Conservation (phyloP, 768 basidiomycete species). For the Suillus luteus region DNA sequence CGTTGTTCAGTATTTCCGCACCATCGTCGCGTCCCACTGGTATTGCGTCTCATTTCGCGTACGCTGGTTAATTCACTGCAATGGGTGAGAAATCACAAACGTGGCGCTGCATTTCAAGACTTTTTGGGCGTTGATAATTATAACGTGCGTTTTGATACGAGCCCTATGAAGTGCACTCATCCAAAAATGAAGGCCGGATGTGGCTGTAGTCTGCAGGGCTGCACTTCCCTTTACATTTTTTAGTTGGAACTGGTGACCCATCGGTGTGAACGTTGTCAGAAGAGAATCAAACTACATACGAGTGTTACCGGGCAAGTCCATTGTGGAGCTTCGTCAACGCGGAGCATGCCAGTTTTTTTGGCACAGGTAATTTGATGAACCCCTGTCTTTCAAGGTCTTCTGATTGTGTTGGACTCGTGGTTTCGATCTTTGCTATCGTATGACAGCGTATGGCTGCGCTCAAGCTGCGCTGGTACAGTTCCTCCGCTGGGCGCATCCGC, state of each 20-base stretch:
- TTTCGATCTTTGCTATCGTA: slow-evolving; percentile 2
- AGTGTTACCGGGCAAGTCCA: slow-evolving; percentile 38
- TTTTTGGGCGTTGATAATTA: neutral
- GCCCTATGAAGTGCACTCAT: slow-evolving; percentile 4
- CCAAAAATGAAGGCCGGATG: slow-evolving; percentile 10
- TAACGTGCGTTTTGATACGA: slow-evolving; percentile 7
- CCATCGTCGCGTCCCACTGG: neutral
- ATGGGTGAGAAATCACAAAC: slow-evolving; percentile 8
- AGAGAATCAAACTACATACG: slow-evolving; percentile 46
- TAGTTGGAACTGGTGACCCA: slow-evolving; percentile 45
- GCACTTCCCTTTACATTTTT: slow-evolving; percentile 44
- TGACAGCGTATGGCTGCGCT: neutral
- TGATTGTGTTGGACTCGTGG: slow-evolving; percentile 4
- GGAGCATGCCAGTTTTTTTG: slow-evolving; percentile 33
- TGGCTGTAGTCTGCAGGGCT: slow-evolving; percentile 17
- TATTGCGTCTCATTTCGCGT: neutral
- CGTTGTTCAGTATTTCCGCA: slow-evolving; percentile 2
- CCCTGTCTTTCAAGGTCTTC: slow-evolving; percentile 6
- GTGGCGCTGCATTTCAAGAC: neutral
- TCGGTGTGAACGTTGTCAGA: slow-evolving; percentile 43
- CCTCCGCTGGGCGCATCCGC: slow-evolving; percentile 13
- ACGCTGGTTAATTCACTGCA: slow-evolving; percentile 3
- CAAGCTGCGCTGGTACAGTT: slow-evolving; percentile 3
- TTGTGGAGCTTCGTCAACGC: slow-evolving; percentile 30
- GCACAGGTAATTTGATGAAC: slow-evolving; percentile 36